Percentiles rank a stretch among this genome's conserved stretches.
Evolutionary conservation across 441 rosid genomes (phyloP).

Genomic region (Flueggea neowawraea): DNA sequence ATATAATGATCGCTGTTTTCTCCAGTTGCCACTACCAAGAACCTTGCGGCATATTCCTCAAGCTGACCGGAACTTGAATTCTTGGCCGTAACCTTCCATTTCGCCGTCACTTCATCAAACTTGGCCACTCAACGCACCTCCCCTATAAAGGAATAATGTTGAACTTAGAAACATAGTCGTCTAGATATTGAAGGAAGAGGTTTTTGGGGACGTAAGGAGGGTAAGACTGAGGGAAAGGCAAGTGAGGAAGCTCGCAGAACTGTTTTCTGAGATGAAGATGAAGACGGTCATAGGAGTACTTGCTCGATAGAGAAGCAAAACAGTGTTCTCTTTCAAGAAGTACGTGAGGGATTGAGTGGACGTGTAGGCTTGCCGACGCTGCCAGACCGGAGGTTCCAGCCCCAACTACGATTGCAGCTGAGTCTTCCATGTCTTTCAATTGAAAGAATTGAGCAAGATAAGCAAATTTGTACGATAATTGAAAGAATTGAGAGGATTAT

Average conservation of each 20-base stretch:
- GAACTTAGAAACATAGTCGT: conserved; percentile 43
- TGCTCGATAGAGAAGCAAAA: conserved; percentile 57
- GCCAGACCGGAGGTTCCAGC: conserved; percentile 76
- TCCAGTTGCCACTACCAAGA: conserved; percentile 52
- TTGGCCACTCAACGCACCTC: conserved; percentile 26
- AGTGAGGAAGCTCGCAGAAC: conserved; percentile 53
- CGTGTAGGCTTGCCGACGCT: conserved; percentile 49
- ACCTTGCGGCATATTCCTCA: conserved; percentile 39
- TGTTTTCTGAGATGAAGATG: conserved; percentile 56
- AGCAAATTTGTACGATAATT: too few species aligned
- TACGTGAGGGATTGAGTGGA: conserved; percentile 34
- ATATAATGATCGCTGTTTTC: conserved; percentile 34
- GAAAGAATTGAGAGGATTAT: too few species aligned
- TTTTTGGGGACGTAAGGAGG: conserved; percentile 43
- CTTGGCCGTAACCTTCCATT: conserved; percentile 39
- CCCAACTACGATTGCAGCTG: conserved; percentile 41
- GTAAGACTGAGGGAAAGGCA: conserved; percentile 34
- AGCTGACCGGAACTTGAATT: background rate
- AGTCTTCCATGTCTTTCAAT: too few species aligned
- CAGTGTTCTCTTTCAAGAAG: conserved; percentile 57
- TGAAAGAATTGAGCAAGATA: too few species aligned
- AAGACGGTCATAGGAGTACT: conserved; percentile 47
- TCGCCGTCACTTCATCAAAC: conserved; percentile 14
- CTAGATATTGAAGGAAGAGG: conserved; percentile 45
- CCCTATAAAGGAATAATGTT: conserved; percentile 25